Conservation (phyloP, 179 eudicot genomes). For the Gypsophila paniculata region DNA sequence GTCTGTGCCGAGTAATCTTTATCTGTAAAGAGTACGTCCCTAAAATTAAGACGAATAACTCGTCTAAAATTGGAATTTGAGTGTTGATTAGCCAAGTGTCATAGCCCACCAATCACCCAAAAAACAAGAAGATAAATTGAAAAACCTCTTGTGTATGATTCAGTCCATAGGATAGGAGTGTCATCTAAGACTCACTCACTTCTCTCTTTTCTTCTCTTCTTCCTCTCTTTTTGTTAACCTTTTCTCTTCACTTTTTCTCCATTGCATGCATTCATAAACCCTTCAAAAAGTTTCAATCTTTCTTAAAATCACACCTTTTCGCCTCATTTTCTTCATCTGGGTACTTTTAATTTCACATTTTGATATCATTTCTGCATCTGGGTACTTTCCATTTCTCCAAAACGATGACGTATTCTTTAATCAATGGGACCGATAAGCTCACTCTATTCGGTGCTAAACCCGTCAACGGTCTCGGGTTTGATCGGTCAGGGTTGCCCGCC, state of each 20-base stretch:
- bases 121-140: slow-evolving; percentile 1
- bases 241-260: not conserved
- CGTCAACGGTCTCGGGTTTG: slow-evolving; percentile 42
- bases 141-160: slow-evolving; percentile 20
- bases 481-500: slow-evolving; percentile 41
- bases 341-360: not conserved
- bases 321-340: not conserved
- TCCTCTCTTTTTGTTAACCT: not conserved
- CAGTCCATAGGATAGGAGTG: slow-evolving; percentile 25
- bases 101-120: not conserved
- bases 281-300: not conserved
- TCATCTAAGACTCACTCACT: not conserved
- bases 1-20: too few relatives aligned
- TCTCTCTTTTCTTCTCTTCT: not conserved
- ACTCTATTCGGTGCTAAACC: slow-evolving; percentile 29
- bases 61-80: too few relatives aligned
- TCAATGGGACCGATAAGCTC: slow-evolving; percentile 47
- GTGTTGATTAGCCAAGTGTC: not conserved
- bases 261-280: not conserved
- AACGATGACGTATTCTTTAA: slow-evolving; percentile 62
- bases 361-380: slow-evolving; percentile 2
- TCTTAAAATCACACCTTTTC: not conserved
- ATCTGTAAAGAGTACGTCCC: too few relatives aligned
- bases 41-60: too few relatives aligned
- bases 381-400: slow-evolving; percentile 13